phyloP scores from a whole-genome alignment of 2,329 filamentous ascomycete species.

The Anisogramma anomala region DNA sequence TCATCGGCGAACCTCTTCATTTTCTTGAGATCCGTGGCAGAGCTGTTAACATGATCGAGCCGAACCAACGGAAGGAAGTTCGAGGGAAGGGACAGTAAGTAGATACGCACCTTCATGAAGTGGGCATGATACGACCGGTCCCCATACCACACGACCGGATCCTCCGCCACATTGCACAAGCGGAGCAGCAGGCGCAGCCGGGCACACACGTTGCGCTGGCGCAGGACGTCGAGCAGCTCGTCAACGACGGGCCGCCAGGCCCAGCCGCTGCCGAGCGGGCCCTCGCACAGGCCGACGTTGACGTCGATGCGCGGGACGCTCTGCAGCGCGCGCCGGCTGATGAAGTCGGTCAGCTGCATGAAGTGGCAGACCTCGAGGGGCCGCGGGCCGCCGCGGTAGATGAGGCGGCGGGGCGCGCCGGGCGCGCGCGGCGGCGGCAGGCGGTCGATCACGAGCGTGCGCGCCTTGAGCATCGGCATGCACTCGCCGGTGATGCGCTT shows the following conservation, averaged over 20 bases:
- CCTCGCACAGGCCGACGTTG: slow-evolving; percentile 22
- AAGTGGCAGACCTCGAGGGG: slow-evolving; percentile 1
- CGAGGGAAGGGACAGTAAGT: background rate
- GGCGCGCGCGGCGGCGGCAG: slow-evolving; percentile 22
- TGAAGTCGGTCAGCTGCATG: slow-evolving; percentile 21
- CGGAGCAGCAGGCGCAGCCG: slow-evolving; percentile 23
- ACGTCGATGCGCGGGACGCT: slow-evolving; percentile 22
- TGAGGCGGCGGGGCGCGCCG: slow-evolving; percentile 10
- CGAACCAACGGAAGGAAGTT: background rate
- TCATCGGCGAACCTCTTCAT: background rate
- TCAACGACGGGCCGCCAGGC: slow-evolving; percentile 21
- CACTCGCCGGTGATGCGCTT: slow-evolving; percentile 24
- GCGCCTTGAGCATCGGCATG: slow-evolving; percentile 19
- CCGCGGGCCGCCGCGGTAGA: slow-evolving; percentile 6
- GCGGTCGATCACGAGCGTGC: slow-evolving; percentile 24
- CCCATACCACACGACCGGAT: background rate
- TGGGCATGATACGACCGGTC: background rate
- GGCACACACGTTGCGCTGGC: slow-evolving; percentile 19
- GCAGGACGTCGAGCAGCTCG: slow-evolving; percentile 20
- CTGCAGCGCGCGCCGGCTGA: slow-evolving; percentile 23
- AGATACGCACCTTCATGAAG: slow-evolving; percentile 1
- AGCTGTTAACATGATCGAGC: too few species aligned
- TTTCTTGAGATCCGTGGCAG: slow-evolving; percentile 4
- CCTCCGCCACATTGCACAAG: slow-evolving; percentile 15
- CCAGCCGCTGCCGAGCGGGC: slow-evolving; percentile 17